phyloP scores from a whole-genome alignment of 495 filamentous ascomycete species.

The Penicillium pancosmium region DNA sequence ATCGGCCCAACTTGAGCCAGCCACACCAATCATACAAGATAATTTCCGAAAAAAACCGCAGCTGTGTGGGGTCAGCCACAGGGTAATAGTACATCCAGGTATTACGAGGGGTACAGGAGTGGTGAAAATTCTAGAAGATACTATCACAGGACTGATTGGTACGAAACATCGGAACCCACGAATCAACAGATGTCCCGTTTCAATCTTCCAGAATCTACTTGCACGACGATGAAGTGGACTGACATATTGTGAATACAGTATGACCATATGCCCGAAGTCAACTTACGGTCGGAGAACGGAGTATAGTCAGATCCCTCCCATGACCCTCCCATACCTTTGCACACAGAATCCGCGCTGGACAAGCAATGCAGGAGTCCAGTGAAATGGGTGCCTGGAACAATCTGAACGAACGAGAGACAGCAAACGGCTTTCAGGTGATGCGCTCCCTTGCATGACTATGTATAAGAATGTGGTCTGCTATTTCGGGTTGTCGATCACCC shows the following conservation, averaged over 20 bases:
- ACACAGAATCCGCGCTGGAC: background rate
- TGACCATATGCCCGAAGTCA: background rate
- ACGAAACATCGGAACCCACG: background rate
- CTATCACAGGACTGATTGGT: background rate
- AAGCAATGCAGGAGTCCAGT: background rate
- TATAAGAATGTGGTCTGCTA: background rate
- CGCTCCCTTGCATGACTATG: background rate
- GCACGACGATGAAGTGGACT: background rate
- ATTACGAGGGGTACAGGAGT: background rate
- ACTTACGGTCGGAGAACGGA: slow-evolving; percentile 1
- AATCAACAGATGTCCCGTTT: background rate
- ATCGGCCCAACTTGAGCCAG: background rate
- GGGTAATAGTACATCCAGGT: background rate
- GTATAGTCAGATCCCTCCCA: background rate
- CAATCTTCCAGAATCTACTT: background rate
- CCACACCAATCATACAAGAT: background rate
- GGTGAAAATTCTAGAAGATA: slow-evolving; percentile 2
- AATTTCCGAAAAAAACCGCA: background rate
- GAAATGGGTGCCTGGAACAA: background rate
- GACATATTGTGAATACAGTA: background rate
- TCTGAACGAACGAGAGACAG: background rate
- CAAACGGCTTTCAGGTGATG: background rate
- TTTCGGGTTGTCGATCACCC: background rate
- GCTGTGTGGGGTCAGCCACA: background rate
- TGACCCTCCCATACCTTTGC: too few relatives aligned